Base-by-base conservation (phyloP, 2,329 filamentous ascomycete genomes). In the Diaporthe batatas region DNA sequence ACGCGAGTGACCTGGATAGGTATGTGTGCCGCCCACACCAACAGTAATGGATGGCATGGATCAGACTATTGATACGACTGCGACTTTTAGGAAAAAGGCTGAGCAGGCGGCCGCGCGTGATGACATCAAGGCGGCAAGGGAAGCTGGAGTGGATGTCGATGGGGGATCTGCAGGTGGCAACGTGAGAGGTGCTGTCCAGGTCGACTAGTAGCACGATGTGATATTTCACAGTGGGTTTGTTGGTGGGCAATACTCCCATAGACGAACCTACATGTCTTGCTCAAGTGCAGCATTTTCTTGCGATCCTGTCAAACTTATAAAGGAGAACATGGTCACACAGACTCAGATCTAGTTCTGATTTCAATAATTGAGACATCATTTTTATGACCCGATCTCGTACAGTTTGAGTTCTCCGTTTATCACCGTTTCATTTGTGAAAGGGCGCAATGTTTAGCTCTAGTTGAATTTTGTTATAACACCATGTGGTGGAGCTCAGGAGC, bases 21-120 rank as follows among this genome's bases (percentile, higher is more conserved):
- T 78, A 67, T 39, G 71, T 71, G 32, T 53, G 32, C 47, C 18
- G 14, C 25, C 25, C 0, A 11, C 16, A 11, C 16, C n/a, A 5
- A 2, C 2, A 53, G 3, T 25, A 18, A 49, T 18, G 55, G 25
- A 8, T 2, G 3, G 18, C 2, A 5, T 36, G 42, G 14, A 1
- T 1, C n/a, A 5, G 21, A 8, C 2, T 29, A 36, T 64, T 77
- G 36, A 77, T 14, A 8, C 12, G 18, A 3, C 25, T 25, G 14
- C 14, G 25, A 49, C 2, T 1, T 6, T 36, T 23, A 78, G 77
- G 42, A 78, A 78, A 73, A 77, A 77, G 39, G 42, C 70, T 25
- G 77, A 78, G 55, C 77, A 78, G 59, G 74, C 76, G 5, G 59
- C 47, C 21, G 77, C 77, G 2, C 75, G 77, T 8, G 68, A 77